phyloP scores from a whole-genome alignment of 371 early-diverging fungal genomes.

The Batkoa obscura region DNA sequence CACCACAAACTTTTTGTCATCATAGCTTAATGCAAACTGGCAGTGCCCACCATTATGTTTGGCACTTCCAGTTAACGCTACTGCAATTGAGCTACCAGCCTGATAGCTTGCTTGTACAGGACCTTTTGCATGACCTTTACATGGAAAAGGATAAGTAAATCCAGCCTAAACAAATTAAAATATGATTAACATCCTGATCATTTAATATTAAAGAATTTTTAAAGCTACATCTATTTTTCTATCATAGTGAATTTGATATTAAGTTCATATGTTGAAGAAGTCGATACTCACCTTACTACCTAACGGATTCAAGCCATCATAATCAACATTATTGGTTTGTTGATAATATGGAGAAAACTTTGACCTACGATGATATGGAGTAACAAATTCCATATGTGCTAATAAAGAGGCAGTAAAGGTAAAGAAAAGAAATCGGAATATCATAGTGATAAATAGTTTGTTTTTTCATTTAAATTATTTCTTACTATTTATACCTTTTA shows the following conservation, averaged over 20 bases:
- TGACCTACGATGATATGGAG: constrained; percentile 14
- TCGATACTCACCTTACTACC: constrained; percentile 1
- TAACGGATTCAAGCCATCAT: constrained; percentile 9
- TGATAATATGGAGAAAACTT: constrained; percentile 6
- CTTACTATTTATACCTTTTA: no score
- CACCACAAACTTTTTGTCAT: constrained; percentile 21
- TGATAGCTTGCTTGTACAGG: background rate
- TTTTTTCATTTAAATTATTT: no score
- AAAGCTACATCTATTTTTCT: no score
- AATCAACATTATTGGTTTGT: constrained; percentile 6
- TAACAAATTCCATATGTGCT: constrained; percentile 13
- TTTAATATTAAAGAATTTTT: no score
- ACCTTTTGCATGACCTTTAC: background rate
- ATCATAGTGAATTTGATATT: no score
- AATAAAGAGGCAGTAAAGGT: background rate
- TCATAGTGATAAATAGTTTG: background rate
- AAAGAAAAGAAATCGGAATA: background rate
- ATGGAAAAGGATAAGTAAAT: background rate
- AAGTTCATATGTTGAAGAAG: no score
- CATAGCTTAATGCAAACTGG: constrained; percentile 40
- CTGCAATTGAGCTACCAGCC: background rate
- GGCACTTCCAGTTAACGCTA: background rate
- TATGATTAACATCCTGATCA: no score
- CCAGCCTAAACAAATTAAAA: background rate
- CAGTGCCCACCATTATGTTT: constrained; percentile 42